phyloP scores from a whole-genome alignment of 192 early-diverging fungal genomes.

The Mortierella antarctica region DNA sequence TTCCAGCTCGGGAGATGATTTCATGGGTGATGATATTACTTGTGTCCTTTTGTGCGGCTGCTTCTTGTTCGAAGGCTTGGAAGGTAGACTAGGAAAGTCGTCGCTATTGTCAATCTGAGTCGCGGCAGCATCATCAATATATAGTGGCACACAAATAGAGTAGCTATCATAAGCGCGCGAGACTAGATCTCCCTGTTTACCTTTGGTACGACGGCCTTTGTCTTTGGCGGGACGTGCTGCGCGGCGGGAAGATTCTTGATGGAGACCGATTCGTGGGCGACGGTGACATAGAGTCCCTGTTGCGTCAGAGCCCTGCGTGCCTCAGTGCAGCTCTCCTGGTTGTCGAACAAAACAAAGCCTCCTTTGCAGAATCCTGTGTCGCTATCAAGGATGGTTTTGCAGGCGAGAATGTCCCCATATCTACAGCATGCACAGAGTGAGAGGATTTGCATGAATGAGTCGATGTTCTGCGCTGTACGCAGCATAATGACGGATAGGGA shows the following conservation, averaged over 20 bases:
- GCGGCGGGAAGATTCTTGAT: conserved; percentile 27
- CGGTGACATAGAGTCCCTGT: conserved; percentile 42
- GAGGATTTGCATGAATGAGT: not conserved
- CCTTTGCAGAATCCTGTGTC: conserved; percentile 31
- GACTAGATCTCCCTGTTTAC: conserved; percentile 5
- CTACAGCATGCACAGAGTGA: conserved; percentile 14
- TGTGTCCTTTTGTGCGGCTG: not conserved
- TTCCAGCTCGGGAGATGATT: not conserved
- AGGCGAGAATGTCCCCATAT: conserved; percentile 38
- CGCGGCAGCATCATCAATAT: not conserved
- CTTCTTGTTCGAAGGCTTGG: conserved; percentile 16
- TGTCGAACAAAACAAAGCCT: conserved; percentile 43
- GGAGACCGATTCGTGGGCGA: conserved; percentile 40
- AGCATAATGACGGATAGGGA: not conserved
- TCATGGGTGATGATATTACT: not conserved
- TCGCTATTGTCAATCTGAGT: conserved; percentile 32
- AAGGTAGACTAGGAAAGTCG: conserved; percentile 36
- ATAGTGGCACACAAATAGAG: not conserved
- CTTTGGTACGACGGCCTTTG: conserved; percentile 24
- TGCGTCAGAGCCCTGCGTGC: conserved; percentile 35
- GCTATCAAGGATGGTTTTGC: conserved; percentile 25
- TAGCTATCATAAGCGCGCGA: no score
- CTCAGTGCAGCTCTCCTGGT: conserved; percentile 31
- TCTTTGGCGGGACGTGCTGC: not conserved
- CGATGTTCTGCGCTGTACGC: no score